Percentiles rank a stretch among this genome's conserved stretches.
phyloP scores from a whole-genome alignment of 495 filamentous ascomycete species.

The Filosporella fistucella region DNA sequence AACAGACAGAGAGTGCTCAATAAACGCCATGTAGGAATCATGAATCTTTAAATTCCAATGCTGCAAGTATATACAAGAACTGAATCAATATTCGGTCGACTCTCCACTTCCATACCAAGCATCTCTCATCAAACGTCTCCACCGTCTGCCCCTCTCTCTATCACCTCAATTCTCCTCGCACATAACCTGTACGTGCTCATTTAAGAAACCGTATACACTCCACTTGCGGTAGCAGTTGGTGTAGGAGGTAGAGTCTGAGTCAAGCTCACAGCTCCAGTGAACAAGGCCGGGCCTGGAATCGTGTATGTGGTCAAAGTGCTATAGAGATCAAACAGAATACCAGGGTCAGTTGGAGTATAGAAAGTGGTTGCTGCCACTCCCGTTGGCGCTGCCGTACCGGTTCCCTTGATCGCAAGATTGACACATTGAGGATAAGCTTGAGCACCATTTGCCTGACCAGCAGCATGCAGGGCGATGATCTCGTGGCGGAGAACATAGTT shows the following conservation, averaged over 20 bases:
- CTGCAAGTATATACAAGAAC: too few species aligned
- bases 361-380: conserved; percentile 58
- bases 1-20: too few species aligned
- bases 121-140: too few species aligned
- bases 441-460: conserved; percentile 53
- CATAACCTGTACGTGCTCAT: too few species aligned
- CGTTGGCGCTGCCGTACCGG: conserved; percentile 50
- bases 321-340: conserved; percentile 60
- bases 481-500: conserved; percentile 81
- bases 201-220: not conserved
- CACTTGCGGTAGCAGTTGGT: not conserved
- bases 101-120: too few species aligned
- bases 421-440: conserved; percentile 75
- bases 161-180: too few species aligned
- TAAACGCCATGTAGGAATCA: too few species aligned
- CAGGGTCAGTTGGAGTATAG: conserved; percentile 58
- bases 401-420: conserved; percentile 66
- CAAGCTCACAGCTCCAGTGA: conserved; percentile 27
- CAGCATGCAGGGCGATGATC: conserved; percentile 71
- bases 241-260: not conserved
- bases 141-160: too few species aligned
- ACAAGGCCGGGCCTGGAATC: conserved; percentile 51
- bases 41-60: too few species aligned
- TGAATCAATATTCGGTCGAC: too few species aligned
- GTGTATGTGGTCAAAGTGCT: conserved; percentile 37